Conservation (phyloP, 495 filamentous ascomycete species). For the Glarea lozoyensis region DNA sequence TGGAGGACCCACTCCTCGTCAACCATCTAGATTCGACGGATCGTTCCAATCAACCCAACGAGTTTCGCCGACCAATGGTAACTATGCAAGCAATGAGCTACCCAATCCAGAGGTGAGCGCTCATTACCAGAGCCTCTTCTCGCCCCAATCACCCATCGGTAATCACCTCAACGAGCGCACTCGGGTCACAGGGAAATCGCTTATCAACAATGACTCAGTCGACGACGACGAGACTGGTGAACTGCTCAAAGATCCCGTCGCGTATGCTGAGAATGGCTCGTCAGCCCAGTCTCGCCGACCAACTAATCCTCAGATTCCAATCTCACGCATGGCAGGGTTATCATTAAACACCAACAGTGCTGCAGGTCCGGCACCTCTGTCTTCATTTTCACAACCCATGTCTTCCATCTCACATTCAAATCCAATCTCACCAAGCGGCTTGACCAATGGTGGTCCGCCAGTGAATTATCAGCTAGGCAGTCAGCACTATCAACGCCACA, state of each 20-base stretch:
- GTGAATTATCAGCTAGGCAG: conserved; percentile 46
- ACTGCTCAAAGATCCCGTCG: conserved; percentile 74
- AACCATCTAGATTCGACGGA: conserved; percentile 68
- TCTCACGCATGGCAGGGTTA: conserved; percentile 60
- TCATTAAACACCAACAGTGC: conserved; percentile 60
- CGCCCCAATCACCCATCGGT: conserved; percentile 73
- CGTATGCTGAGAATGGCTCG: conserved; percentile 72
- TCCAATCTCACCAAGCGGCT: conserved; percentile 51
- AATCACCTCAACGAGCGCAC: conserved; percentile 62
- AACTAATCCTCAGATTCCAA: conserved; percentile 67
- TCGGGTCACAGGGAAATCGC: conserved; percentile 67
- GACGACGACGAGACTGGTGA: conserved; percentile 81
- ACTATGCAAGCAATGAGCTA: conserved; percentile 49
- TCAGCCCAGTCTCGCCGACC: conserved; percentile 50
- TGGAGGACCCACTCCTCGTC: conserved; percentile 49
- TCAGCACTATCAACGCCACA: conserved; percentile 52
- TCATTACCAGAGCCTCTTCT: conserved; percentile 68
- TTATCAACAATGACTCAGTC: conserved; percentile 72
- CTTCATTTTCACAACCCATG: conserved; percentile 11
- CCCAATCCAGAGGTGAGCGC: conserved; percentile 50
- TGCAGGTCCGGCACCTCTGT: conserved; percentile 17
- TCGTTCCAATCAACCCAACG: conserved; percentile 67
- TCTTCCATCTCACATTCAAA: conserved; percentile 34
- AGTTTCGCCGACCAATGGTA: conserved; percentile 52
- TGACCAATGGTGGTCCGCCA: conserved; percentile 33